These are phyloP conservation scores for Paratinospora sagittata DNA, from an alignment of 164 flowering plant genomes.

Conservation along the genomic window DNA sequence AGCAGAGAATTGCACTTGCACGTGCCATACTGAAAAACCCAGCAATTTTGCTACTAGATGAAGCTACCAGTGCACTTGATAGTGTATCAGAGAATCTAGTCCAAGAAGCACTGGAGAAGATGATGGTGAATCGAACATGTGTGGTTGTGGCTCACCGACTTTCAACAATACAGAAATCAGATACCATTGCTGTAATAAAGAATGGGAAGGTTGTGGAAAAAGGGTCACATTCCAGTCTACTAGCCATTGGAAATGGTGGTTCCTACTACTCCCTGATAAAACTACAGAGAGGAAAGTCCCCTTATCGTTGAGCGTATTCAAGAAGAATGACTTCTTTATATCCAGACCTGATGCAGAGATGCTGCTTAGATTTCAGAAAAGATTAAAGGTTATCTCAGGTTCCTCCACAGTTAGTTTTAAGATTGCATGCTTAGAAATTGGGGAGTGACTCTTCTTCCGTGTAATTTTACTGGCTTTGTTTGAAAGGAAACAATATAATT, in stretches of 20 bases:
- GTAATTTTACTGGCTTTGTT: neutral
- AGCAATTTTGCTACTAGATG: constrained; percentile 38
- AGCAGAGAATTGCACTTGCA: constrained; percentile 55
- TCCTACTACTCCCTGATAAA: constrained; percentile 37
- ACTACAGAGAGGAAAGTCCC: constrained; percentile 25
- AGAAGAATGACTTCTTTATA: neutral
- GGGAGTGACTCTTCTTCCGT: neutral
- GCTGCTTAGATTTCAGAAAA: neutral
- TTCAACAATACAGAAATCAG: constrained; percentile 37
- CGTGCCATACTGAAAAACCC: constrained; percentile 52
- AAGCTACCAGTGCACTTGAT: constrained; percentile 56
- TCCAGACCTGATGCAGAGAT: neutral
- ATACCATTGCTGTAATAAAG: constrained; percentile 37
- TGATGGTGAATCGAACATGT: constrained; percentile 45
- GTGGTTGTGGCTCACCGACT: constrained; percentile 45
- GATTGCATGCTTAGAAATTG: neutral
- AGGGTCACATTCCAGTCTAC: constrained; percentile 34
- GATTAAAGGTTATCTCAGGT: neutral
- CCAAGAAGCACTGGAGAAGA: constrained; percentile 45
- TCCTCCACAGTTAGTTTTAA: too few species aligned
- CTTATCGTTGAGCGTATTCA: constrained; percentile 16
- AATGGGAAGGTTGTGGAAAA: constrained; percentile 38
- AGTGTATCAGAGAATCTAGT: constrained; percentile 42
- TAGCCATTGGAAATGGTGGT: constrained; percentile 30
- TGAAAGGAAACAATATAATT: too few species aligned